Conservation (phyloP, 2,329 filamentous ascomycete genomes). For the Hypoxylon rubiginosum region DNA sequence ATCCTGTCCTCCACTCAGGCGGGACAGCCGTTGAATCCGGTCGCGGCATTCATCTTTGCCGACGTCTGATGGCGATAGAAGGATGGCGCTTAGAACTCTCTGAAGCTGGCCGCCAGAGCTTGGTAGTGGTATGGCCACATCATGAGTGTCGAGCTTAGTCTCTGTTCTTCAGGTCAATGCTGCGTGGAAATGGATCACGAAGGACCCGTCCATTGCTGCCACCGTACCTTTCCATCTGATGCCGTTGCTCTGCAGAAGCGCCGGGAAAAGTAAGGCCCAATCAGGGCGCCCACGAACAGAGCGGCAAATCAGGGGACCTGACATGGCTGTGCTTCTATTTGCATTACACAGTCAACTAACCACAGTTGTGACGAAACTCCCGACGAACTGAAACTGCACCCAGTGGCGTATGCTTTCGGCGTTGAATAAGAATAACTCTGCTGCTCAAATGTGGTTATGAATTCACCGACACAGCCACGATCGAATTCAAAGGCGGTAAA, state of each 20-base stretch:
- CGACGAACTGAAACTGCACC: neutral
- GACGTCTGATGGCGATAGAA: constrained; percentile 57
- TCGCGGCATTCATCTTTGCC: constrained; percentile 46
- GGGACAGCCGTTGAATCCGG: constrained; percentile 58
- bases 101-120: constrained; percentile 22
- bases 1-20: constrained; percentile 57
- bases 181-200: neutral
- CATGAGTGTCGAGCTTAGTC: constrained; percentile 58
- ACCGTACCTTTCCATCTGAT: constrained; percentile 50
- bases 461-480: neutral
- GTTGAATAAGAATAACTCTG: neutral
- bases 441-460: neutral
- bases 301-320: constrained; percentile 46
- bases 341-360: neutral
- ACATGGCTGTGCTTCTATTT: constrained; percentile 36
- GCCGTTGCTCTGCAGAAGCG: constrained; percentile 43
- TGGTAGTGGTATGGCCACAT: constrained; percentile 59
- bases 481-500: neutral
- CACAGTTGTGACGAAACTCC: neutral
- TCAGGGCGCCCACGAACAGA: constrained; percentile 50
- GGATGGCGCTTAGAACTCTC: constrained; percentile 55
- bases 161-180: constrained; percentile 55
- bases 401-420: neutral
- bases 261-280: constrained; percentile 47
- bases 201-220: neutral